Conservation (phyloP, 2,329 filamentous ascomycete species). For the Alternaria solani region DNA sequence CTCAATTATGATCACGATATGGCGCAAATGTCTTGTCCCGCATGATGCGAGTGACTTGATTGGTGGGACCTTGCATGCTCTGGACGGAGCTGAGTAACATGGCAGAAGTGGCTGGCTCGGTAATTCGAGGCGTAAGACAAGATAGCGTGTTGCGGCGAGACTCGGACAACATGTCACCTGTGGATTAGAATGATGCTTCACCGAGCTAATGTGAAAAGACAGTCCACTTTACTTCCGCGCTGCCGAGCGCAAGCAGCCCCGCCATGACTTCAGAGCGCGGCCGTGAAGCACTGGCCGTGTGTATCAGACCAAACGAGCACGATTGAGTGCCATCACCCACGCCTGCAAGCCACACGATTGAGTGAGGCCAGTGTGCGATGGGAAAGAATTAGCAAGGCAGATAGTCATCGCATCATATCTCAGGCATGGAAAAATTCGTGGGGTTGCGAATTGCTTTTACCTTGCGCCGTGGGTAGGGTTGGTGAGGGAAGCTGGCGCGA, state of each 20-base stretch:
- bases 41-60: constrained; percentile 22
- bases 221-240: constrained; percentile 21
- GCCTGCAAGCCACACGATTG: constrained; percentile 48
- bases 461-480: neutral
- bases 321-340: constrained; percentile 4
- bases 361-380: constrained; percentile 9
- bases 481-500: constrained; percentile 13
- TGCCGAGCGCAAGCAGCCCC: constrained; percentile 41
- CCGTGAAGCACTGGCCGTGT: constrained; percentile 34
- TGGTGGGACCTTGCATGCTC: constrained; percentile 25
- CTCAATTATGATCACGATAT: constrained; percentile 30
- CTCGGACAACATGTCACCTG: constrained; percentile 33
- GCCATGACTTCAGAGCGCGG: constrained; percentile 49
- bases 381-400: too few relatives aligned
- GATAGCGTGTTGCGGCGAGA: constrained; percentile 42
- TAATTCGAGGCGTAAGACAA: constrained; percentile 31
- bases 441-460: constrained; percentile 15
- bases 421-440: neutral
- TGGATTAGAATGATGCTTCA: constrained; percentile 10
- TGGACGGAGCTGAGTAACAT: constrained; percentile 9
- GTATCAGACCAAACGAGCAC: neutral
- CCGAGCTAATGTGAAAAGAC: constrained; percentile 21
- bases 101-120: constrained; percentile 27
- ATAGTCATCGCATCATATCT: neutral
- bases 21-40: neutral